Percentiles rank a stretch among this genome's conserved stretches.
phyloP scores from a whole-genome alignment of 148 eudicot genomes.

The Silene latifolia region DNA sequence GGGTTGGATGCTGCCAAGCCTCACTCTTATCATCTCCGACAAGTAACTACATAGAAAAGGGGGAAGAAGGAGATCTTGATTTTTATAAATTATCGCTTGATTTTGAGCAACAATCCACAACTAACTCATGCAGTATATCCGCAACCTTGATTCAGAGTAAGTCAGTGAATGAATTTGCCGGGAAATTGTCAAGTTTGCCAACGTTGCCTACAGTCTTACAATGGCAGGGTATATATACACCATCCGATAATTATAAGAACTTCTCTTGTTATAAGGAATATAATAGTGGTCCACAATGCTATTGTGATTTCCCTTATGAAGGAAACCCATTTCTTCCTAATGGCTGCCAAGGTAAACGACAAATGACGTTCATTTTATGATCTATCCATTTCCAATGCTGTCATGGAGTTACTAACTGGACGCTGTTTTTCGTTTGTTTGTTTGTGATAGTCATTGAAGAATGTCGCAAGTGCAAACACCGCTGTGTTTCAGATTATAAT shows the following conservation, averaged over 20 bases:
- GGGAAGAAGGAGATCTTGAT: neutral
- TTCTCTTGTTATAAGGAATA: neutral
- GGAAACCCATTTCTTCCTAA: constrained; percentile 29
- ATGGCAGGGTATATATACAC: too few species aligned
- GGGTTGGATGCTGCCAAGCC: constrained; percentile 33
- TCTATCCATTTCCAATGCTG: neutral
- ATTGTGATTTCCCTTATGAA: neutral
- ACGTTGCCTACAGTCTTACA: neutral
- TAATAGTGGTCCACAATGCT: neutral
- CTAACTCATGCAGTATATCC: neutral
- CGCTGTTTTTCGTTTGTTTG: too few species aligned
- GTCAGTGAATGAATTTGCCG: neutral
- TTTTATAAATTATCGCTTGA: neutral
- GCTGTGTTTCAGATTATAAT: neutral
- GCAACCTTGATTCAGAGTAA: constrained; percentile 2
- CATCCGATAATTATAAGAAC: neutral
- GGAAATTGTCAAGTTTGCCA: constrained; percentile 7
- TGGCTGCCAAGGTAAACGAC: constrained; percentile 31
- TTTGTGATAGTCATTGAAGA: constrained; percentile 11
- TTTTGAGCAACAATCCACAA: neutral
- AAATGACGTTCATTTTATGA: neutral
- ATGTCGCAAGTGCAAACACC: constrained; percentile 20
- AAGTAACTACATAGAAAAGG: neutral
- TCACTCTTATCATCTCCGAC: constrained; percentile 8
- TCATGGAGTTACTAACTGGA: neutral